A percentile compares a stretch with the other conserved stretches of the same genome.
Evolutionary conservation across 2,329 filamentous ascomycete genomes (phyloP).

Genomic region (Diaporthe vexans): DNA sequence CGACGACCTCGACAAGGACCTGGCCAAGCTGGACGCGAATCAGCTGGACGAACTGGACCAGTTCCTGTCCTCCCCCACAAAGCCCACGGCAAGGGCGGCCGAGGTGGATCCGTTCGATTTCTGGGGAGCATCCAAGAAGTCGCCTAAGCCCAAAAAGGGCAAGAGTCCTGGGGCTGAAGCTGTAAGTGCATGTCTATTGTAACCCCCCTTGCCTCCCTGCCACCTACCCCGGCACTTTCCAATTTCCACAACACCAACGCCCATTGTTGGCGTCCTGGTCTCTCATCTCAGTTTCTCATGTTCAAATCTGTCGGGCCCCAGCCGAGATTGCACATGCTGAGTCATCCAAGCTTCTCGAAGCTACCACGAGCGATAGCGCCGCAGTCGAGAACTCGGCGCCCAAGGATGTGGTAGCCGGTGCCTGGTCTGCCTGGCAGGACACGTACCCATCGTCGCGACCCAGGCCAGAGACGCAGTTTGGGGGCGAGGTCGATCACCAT

Average conservation of each 20-base stretch:
- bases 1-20: slow-evolving; percentile 43
- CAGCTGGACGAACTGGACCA: slow-evolving; percentile 49
- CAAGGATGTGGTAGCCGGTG: slow-evolving; percentile 38
- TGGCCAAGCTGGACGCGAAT: slow-evolving; percentile 44
- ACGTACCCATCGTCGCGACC: slow-evolving; percentile 56
- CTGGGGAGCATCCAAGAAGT: slow-evolving; percentile 68
- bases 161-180: slow-evolving; percentile 56
- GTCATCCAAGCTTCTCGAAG: slow-evolving; percentile 63
- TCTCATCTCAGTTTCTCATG: slow-evolving; percentile 33
- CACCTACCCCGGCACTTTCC: slow-evolving; percentile 42
- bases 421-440: slow-evolving; percentile 53
- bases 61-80: slow-evolving; percentile 41
- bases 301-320: slow-evolving; percentile 46
- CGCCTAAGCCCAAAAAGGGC: slow-evolving; percentile 50
- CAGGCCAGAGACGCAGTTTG: slow-evolving; percentile 46
- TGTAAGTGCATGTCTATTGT: slow-evolving; percentile 45
- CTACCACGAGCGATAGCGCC: slow-evolving; percentile 51
- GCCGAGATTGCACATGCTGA: slow-evolving; percentile 65
- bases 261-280: slow-evolving; percentile 32
- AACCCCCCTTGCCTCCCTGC: slow-evolving; percentile 36
- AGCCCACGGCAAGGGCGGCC: slow-evolving; percentile 44
- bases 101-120: slow-evolving; percentile 66
- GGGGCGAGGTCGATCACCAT: slow-evolving; percentile 35
- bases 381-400: slow-evolving; percentile 41
- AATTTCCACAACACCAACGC: slow-evolving; percentile 36